phyloP scores from a whole-genome alignment of 164 flowering plant species.

The Cinnamomum micranthum region DNA sequence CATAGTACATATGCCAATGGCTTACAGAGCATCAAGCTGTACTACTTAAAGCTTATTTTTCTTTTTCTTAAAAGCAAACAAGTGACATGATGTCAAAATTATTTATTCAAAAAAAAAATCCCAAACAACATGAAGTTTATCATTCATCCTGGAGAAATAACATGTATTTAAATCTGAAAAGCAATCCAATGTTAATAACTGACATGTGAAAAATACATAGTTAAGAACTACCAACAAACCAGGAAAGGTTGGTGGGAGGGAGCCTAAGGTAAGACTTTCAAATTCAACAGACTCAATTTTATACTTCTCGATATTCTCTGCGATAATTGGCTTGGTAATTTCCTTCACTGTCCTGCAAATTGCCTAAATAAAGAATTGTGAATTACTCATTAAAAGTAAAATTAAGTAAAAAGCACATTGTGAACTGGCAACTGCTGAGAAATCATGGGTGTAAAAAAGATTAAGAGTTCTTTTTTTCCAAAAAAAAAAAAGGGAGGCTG shows the following conservation, averaged over 20 bases:
- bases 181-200: neutral
- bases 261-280: conserved; percentile 73
- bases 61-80: neutral
- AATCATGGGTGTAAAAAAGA: neutral
- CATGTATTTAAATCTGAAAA: neutral
- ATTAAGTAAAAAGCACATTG: neutral
- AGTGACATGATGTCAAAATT: neutral
- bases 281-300: conserved; percentile 93
- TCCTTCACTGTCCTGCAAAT: conserved; percentile 79
- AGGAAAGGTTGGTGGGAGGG: conserved; percentile 93
- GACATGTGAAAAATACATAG: neutral
- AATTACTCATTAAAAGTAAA: conserved; percentile 1
- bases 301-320: conserved; percentile 89
- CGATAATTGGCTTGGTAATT: conserved; percentile 89
- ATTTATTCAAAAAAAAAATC: neutral
- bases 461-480: neutral
- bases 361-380: conserved; percentile 42
- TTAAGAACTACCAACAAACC: conserved; percentile 38
- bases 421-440: neutral
- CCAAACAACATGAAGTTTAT: neutral
- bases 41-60: neutral
- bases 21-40: neutral
- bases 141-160: neutral
- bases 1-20: neutral
- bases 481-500: neutral